Evolutionary conservation across 2,329 filamentous ascomycete species (phyloP), one percentile per base, ranked within the genome.

Genomic region (Ophiosphaerella herpotricha): DNA sequence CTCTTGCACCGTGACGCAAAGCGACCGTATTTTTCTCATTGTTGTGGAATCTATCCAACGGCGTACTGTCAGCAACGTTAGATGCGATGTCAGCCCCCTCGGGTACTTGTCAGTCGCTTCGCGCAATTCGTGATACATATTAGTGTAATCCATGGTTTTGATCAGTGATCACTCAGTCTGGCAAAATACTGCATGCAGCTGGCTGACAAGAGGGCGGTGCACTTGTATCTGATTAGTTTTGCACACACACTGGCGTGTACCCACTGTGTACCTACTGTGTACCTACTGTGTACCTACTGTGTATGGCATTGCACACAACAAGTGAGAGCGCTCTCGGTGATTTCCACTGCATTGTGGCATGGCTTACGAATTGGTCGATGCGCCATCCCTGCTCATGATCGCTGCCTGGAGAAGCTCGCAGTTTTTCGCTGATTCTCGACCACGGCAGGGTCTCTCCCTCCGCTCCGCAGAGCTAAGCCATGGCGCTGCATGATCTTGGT

Each of bases 21-120:
- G 18, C 37, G 16, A 31, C 36, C 23, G 29, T 32, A 45, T 35
- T 35, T 18, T 44, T 26, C 32, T 34, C 14, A 43, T 39, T 51
- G 40, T 21, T 48, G 31, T 38, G 44, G 21, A 43, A 43, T 57
- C 58, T 39, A 48, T 44, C 46, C 46, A 60, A 57, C 57, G 52
- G 49, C 57, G 43, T 60, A 54, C 47, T 47, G 62, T 65, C 62
- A 67, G 60, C 59, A 51, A 37, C 39, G 32, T 48, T 53, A 55
- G 49, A 54, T 37, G 36, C 21, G 14, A 41, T 60, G 60, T 65
- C 55, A 65, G 57, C 61, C 48, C 23, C 13, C n/a, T 40, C 18
- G 29, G 36, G 37, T 16, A 43, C 3, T 14, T 43, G 32, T 24
- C 18, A 21, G 4, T 9, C 9, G 18, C 13, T 24, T 34, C 31